A percentile compares a stretch with the other conserved stretches of the same genome.
These are phyloP conservation scores for Daphne laureola DNA, from an alignment of 441 rosid genomes.

Conservation along the genomic window DNA sequence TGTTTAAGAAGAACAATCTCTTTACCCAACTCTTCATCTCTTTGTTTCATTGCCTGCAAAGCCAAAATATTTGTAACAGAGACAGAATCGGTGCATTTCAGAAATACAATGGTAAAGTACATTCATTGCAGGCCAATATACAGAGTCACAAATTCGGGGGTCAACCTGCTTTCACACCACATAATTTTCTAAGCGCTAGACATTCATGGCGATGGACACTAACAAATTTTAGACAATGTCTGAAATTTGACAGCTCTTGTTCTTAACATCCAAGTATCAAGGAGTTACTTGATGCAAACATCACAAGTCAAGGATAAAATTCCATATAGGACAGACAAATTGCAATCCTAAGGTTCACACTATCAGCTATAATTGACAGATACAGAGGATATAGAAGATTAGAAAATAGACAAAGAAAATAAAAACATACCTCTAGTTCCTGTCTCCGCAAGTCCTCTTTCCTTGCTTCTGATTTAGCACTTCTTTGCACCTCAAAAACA, in stretches of 20 bases:
- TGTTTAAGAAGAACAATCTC: constrained; percentile 39
- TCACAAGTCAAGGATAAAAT: too few relatives aligned
- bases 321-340: too few relatives aligned
- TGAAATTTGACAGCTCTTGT: too few relatives aligned
- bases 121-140: neutral
- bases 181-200: too few relatives aligned
- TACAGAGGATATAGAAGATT: neutral
- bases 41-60: constrained; percentile 43
- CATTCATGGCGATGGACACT: too few relatives aligned
- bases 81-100: neutral
- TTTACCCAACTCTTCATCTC: constrained; percentile 36
- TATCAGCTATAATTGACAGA: neutral
- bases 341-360: too few relatives aligned
- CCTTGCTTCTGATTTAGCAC: constrained; percentile 52
- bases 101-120: neutral
- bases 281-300: too few relatives aligned
- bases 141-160: too few relatives aligned
- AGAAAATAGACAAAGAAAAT: neutral
- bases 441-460: constrained; percentile 46
- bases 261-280: too few relatives aligned
- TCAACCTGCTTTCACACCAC: too few relatives aligned
- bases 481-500: constrained; percentile 55
- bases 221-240: too few relatives aligned
- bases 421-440: constrained; percentile 31
- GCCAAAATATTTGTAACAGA: neutral